Evolutionary conservation across 177 flowering plant genomes (phyloP).

Genomic region (Tripterygium wilfordii): DNA sequence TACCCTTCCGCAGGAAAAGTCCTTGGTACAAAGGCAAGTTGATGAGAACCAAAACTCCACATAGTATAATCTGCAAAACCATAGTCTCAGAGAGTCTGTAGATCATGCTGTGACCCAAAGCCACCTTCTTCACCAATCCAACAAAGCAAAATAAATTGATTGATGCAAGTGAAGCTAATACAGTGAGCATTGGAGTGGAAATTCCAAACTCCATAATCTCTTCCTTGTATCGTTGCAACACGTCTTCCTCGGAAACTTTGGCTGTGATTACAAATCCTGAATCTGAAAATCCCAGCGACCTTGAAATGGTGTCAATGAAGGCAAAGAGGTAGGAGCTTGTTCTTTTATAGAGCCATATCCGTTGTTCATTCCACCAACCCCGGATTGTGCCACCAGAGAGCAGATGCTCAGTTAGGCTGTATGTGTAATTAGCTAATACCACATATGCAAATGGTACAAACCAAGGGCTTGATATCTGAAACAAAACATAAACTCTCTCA

Average conservation of each 20-base stretch:
- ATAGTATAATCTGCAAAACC: constrained; percentile 16
- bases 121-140: too few relatives aligned
- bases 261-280: constrained; percentile 23
- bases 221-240: constrained; percentile 17
- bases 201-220: constrained; percentile 42
- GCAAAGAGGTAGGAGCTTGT: constrained; percentile 35
- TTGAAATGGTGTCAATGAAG: constrained; percentile 18
- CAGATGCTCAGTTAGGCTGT: constrained; percentile 32
- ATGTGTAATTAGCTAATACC: constrained; percentile 16
- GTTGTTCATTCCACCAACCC: constrained; percentile 47
- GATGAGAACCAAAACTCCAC: constrained; percentile 13
- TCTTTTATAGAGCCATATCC: constrained; percentile 40
- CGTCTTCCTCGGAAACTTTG: constrained; percentile 28
- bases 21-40: constrained; percentile 23
- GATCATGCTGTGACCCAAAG: too few relatives aligned
- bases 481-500: constrained; percentile 5
- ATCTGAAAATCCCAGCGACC: constrained; percentile 17
- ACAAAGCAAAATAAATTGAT: constrained; percentile 22
- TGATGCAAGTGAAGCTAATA: constrained; percentile 23
- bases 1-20: constrained; percentile 21
- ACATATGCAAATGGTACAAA: constrained; percentile 38
- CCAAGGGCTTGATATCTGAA: constrained; percentile 48
- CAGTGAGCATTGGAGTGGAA: constrained; percentile 28
- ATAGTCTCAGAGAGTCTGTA: constrained; percentile 3
- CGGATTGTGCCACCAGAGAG: constrained; percentile 27